Base-by-base conservation (phyloP, 2,329 filamentous ascomycete genomes). In the Trichoderma sp. region DNA sequence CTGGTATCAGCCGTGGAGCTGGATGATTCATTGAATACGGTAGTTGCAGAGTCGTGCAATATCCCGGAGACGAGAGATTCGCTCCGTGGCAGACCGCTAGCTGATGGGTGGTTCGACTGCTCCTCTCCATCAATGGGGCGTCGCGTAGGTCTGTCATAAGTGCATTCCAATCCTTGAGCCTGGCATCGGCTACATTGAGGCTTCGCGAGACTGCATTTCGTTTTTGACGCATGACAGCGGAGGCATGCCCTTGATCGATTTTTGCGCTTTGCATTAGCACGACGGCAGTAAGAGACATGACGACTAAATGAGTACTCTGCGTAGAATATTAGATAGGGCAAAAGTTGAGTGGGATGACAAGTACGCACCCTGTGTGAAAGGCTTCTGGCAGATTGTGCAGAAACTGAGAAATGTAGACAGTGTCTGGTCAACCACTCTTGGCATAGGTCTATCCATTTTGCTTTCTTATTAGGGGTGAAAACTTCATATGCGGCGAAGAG, bases 221-320 rank as follows among this genome's bases (percentile, higher is more conserved):
- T 59, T 32, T 59, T 59, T 10, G 56, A 59, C 3, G 27, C n/a
- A 13, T 59, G n/a, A 9, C 56, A 59, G 17, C 35, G 22, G 15
- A 37, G 35, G 25, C 56, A 59, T 45, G 56, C 37, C 37, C 37
- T 42, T n/a, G 35, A 35, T n/a, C 56, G 56, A 32, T 42, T 42
- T 42, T 59, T 59, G 2, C 56, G 56, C 25, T 42, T 42, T 15
- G 19, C 22, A 19, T 15, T 59, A 3, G 35, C 56, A 37, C 56
- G 56, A 37, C 56, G 56, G 32, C 56, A 59, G 17, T 59, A 59
- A 19, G 56, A 59, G 35, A 59, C 56, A 29, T 59, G 56, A 19
- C 56, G 56, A 10, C 25, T 42, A 35, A 59, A 42, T 29, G 56
- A 59, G 17, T 59, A 59, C 32, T 59, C 56, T 59, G 25, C 19